Evolutionary conservation across 1,284 basidiomycete genomes (phyloP), one percentile per base, ranked within the genome.

Genomic region (Rhodotorula mucilaginosa): DNA sequence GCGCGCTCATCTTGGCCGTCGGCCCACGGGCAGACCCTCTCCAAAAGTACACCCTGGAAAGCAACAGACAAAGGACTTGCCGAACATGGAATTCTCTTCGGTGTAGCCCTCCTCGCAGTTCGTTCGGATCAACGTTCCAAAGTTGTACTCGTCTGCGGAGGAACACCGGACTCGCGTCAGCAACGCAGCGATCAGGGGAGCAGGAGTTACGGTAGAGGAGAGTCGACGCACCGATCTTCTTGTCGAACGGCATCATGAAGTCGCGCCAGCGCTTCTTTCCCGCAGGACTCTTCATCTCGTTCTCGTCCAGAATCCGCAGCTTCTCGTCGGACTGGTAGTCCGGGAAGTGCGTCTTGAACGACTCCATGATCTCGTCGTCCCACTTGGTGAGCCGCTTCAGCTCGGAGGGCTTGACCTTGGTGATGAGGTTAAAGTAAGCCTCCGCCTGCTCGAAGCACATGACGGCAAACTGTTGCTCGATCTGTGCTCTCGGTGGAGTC

Each of bases 381-480:
- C 90, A 83, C 92, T 89, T 89, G 69, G 93, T 93, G 75, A 97
- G 26, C 5, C 75, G 84, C 77, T 85, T 87, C 71, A 98, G 87
- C 61, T 88, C 86, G 67, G 84, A 86, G 60, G 94, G 93, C 57
- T 85, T 81, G 67, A 97, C 87, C 79, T 89, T 90, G 80, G 91
- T 90, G 71, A 98, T 84, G 61, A 99, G 86, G 81, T 93, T 95
- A 91, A 95, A 97, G 84, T 97, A 97, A 10, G 93, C 93, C 85
- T 95, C 92, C 67, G 94, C 91, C 78, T 97, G 93, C 81, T 97
- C 93, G 71, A 98, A 94, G 49, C 93, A 93, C 83, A 91, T 93
- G 66, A 99, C 96, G 39, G 96, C 96, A 80, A 96, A 97, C 90
- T 97, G 94, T 87, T 94, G 95, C 84, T 99, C 96, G 77, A 99